Conservation (phyloP, 192 early-diverging fungal genomes). For the Podila epicladia region DNA sequence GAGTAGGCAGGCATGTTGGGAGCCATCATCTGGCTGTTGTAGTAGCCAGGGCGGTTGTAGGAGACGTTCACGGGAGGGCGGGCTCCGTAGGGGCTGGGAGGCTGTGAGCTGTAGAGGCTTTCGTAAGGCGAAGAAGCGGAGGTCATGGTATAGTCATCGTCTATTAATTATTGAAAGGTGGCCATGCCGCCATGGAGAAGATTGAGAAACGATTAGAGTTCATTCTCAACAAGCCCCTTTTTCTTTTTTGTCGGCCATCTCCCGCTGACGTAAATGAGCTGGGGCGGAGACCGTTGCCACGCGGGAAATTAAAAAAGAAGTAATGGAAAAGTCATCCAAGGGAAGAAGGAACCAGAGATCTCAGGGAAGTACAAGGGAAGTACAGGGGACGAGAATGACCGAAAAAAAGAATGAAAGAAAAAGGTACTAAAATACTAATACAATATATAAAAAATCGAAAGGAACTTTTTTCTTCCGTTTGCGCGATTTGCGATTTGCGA, state of each 20-base stretch:
- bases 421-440: conserved; percentile 1
- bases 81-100: conserved; percentile 26
- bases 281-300: neutral
- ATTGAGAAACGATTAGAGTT: conserved; percentile 32
- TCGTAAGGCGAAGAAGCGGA: conserved; percentile 8
- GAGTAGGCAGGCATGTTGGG: conserved; percentile 26
- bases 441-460: neutral
- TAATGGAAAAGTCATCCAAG: conserved; percentile 65
- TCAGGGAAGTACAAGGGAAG: neutral
- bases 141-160: conserved; percentile 26
- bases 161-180: conserved; percentile 3
- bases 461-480: neutral
- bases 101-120: conserved; percentile 20
- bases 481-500: neutral
- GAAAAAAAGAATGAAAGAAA: conserved; percentile 1
- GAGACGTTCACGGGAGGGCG: conserved; percentile 14
- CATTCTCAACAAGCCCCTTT: conserved; percentile 79
- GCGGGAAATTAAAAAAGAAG: conserved; percentile 57
- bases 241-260: conserved; percentile 64
- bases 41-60: conserved; percentile 31
- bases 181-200: too few relatives aligned
- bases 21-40: conserved; percentile 36
- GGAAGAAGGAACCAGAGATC: neutral
- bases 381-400: neutral
- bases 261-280: neutral